These are phyloP conservation scores for Edaphochlamys debaryana DNA, from an alignment of 139 green algal species.

Conservation along the genomic window DNA sequence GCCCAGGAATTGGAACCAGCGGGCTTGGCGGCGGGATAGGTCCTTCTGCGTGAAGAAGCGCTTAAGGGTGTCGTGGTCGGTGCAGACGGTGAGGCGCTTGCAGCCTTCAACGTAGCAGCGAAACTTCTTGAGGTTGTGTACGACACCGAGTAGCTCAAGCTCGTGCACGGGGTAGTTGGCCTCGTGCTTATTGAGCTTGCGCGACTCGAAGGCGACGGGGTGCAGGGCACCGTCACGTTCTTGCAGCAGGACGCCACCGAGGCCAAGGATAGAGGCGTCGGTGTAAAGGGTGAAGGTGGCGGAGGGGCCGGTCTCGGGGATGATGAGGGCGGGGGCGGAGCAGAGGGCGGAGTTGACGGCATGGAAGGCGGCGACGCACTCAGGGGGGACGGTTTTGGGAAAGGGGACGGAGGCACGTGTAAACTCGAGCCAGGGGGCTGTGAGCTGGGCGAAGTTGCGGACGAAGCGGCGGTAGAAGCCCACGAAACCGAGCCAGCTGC, in stretches of 20 bases:
- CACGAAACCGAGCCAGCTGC: slow-evolving; percentile 37
- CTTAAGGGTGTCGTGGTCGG: slow-evolving; percentile 53
- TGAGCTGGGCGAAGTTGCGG: slow-evolving; percentile 27
- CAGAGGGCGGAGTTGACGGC: neutral
- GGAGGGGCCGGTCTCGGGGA: neutral
- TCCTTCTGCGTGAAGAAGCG: slow-evolving; percentile 51
- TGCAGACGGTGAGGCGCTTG: slow-evolving; percentile 45
- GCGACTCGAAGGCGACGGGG: slow-evolving; percentile 48
- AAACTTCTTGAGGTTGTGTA: slow-evolving; percentile 48
- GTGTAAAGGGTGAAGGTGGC: slow-evolving; percentile 44
- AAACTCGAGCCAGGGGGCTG: slow-evolving; percentile 20
- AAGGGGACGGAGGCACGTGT: slow-evolving; percentile 6
- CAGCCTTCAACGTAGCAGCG: slow-evolving; percentile 54
- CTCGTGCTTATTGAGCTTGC: slow-evolving; percentile 48
- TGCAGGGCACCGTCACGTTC: slow-evolving; percentile 25
- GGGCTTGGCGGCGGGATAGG: slow-evolving; percentile 46
- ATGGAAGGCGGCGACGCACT: neutral
- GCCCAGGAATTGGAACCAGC: slow-evolving; percentile 49
- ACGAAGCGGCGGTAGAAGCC: slow-evolving; percentile 44
- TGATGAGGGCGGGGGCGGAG: slow-evolving; percentile 25
- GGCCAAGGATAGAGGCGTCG: slow-evolving; percentile 48
- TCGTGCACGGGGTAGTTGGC: slow-evolving; percentile 58
- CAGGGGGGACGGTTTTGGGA: neutral
- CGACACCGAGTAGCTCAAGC: slow-evolving; percentile 59
- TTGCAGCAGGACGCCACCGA: slow-evolving; percentile 49